Evolutionary conservation across 352 stramenopile species (phyloP), one percentile per base, ranked within the genome.

Genomic region (Globisporangium acanthophoron): DNA sequence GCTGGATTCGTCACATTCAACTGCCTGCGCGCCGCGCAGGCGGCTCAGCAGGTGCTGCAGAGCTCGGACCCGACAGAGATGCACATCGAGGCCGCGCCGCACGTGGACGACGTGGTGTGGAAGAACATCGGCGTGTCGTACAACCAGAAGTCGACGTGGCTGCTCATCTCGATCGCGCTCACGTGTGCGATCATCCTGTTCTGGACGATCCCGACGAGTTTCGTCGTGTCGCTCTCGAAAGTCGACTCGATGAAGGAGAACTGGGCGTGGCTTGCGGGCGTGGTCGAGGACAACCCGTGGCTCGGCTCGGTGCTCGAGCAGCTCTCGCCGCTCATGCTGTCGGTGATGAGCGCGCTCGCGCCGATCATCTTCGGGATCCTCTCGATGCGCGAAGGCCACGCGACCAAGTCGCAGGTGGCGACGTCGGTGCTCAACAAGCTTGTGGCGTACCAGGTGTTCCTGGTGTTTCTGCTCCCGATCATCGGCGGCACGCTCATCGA

Each of bases 1-100:
- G 78, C 82, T 1, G 85, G 80, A 1, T 94, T 94, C 52, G 82
- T 94, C 41, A 94, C 85, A 2, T 94, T 94, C 70, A 84, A 77
- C 47, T 89, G 65, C 45, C 61, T 94, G 6, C 82, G 86, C 47
- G 79, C 67, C 0, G 80, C 80, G 2, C 82, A 94, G 62, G 83
- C 84, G 15, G 85, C 80, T 12, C 82, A 89, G 52, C 85, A 94
- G 56, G 84, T 91, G 45, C 62, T 94, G 27, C 85, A 94, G 62
- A 87, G 76, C 45, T 70, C 74, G 0, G 70, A 90, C 49, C 85
- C 80, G 4, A 88, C 80, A 5, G 40, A 91, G 50, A 88, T 94
- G 80, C 54, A 74, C 8, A 68, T 92, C 16, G 80, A 92, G 62
- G 65, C 76, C 15, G 85, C 85, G 3, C 71, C 83, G 9, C 62